A percentile compares a stretch with the other conserved stretches of the same genome.
These are phyloP conservation scores for Microascus cirrosus DNA, from an alignment of 2,329 filamentous ascomycete species.

Conservation along the genomic window DNA sequence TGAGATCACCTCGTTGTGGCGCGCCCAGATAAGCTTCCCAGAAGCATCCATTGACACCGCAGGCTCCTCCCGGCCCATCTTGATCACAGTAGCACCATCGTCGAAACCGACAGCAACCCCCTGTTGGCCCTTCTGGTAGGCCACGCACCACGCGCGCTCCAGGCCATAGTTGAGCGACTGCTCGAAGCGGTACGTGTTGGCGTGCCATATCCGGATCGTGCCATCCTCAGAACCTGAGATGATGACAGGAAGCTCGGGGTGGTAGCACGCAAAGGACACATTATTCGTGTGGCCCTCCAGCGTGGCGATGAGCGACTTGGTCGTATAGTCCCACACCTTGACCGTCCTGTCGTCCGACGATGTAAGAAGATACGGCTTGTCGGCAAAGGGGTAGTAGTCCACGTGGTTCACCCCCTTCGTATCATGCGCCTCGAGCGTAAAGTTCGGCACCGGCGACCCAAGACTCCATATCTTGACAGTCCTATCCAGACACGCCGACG, in stretches of 20 bases:
- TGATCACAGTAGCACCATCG: constrained; percentile 93
- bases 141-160: constrained; percentile 94
- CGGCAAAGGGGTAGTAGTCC: constrained; percentile 70
- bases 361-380: constrained; percentile 81
- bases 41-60: constrained; percentile 95
- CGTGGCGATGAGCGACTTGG: constrained; percentile 91
- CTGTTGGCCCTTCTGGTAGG: constrained; percentile 89
- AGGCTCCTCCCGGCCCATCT: constrained; percentile 93
- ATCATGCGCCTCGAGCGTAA: constrained; percentile 93
- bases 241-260: constrained; percentile 92
- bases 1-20: constrained; percentile 89
- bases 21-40: constrained; percentile 92
- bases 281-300: constrained; percentile 96
- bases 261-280: constrained; percentile 95
- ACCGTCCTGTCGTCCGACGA: constrained; percentile 94
- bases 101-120: constrained; percentile 94
- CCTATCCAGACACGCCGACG: constrained; percentile 79
- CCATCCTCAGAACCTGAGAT: constrained; percentile 97
- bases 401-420: constrained; percentile 97
- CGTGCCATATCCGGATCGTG: constrained; percentile 96
- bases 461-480: constrained; percentile 98
- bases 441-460: constrained; percentile 87
- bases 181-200: constrained; percentile 92
- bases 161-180: constrained; percentile 93
- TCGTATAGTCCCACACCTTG: constrained; percentile 99